Conservation (phyloP, 306 rosid species). For the Ziziphus jujuba region DNA sequence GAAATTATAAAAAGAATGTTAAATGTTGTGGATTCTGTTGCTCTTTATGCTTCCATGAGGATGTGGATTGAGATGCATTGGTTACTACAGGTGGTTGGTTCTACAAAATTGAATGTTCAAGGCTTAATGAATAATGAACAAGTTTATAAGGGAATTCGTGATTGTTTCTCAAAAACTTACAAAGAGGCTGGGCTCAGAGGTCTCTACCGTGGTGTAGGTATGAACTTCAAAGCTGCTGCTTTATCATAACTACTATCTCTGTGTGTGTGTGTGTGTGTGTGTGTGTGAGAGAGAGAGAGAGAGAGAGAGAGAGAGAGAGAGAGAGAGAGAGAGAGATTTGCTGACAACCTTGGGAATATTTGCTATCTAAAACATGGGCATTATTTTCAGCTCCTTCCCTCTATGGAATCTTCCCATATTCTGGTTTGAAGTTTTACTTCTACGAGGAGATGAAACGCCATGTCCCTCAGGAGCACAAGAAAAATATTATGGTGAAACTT, state of each 20-base stretch:
- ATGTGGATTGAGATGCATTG: slow-evolving; percentile 3
- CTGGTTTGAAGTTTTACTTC: slow-evolving; percentile 95
- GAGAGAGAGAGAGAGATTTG: too few relatives aligned
- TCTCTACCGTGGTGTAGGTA: slow-evolving; percentile 95
- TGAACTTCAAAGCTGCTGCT: slow-evolving; percentile 35
- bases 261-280: too few relatives aligned
- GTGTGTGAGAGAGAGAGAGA: too few relatives aligned
- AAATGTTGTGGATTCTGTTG: not conserved
- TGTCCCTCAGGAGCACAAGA: slow-evolving; percentile 75
- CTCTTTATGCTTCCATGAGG: not conserved
- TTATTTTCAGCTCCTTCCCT: slow-evolving; percentile 81
- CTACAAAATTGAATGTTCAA: slow-evolving; percentile 48
- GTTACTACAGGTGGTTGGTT: slow-evolving; percentile 64
- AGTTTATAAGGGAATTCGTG: slow-evolving; percentile 71
- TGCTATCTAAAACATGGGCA: slow-evolving; percentile 25
- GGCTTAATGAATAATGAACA: slow-evolving; percentile 43
- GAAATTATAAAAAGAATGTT: too few relatives aligned
- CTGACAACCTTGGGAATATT: slow-evolving; percentile 25
- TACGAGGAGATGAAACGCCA: slow-evolving; percentile 94
- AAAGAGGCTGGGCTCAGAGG: slow-evolving; percentile 79
- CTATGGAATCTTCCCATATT: slow-evolving; percentile 92
- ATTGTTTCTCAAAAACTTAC: slow-evolving; percentile 76
- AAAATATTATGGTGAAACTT: slow-evolving; percentile 70
- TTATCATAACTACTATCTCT: slow-evolving; percentile 6
- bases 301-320: too few relatives aligned